These are phyloP conservation scores for Murraya koenigii DNA, from an alignment of 345 rosid species.

Conservation along the genomic window DNA sequence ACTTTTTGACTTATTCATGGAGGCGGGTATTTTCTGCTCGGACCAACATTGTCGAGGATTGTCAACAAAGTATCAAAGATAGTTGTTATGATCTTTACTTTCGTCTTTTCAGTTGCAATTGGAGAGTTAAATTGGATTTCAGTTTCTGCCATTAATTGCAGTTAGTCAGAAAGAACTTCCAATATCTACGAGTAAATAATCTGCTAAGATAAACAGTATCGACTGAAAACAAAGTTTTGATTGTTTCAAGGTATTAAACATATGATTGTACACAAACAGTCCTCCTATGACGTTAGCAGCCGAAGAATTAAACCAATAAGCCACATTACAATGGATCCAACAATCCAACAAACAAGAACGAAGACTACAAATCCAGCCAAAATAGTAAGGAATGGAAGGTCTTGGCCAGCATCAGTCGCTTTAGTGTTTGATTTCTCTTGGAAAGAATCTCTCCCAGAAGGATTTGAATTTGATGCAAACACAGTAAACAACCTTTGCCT, in stretches of 20 bases:
- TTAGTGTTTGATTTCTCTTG: constrained; percentile 4
- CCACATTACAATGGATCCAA: constrained; percentile 25
- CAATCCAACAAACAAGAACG: constrained; percentile 19
- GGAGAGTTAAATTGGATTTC: too few relatives aligned
- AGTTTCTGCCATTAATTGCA: not conserved
- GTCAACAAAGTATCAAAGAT: not conserved
- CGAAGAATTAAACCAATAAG: constrained; percentile 17
- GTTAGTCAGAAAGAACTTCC: not conserved
- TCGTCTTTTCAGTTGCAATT: not conserved
- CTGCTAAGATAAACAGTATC: not conserved
- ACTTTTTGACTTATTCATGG: not conserved
- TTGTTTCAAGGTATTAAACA: not conserved
- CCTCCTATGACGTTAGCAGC: constrained; percentile 1
- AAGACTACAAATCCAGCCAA: constrained; percentile 27
- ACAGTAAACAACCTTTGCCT: not conserved
- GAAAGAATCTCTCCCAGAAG: constrained; percentile 9
- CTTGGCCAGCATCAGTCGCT: constrained; percentile 9
- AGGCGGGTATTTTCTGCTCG: too few relatives aligned
- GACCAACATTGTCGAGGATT: not conserved
- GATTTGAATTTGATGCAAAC: constrained; percentile 26
- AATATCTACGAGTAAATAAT: too few relatives aligned
- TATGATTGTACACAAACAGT: not conserved
- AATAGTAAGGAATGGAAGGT: constrained; percentile 35
- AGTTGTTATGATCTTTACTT: not conserved
- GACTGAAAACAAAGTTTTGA: not conserved